Percentiles rank a stretch among this genome's conserved stretches.
phyloP scores from a whole-genome alignment of 257 asterid species.

The Solanum tacnaense region DNA sequence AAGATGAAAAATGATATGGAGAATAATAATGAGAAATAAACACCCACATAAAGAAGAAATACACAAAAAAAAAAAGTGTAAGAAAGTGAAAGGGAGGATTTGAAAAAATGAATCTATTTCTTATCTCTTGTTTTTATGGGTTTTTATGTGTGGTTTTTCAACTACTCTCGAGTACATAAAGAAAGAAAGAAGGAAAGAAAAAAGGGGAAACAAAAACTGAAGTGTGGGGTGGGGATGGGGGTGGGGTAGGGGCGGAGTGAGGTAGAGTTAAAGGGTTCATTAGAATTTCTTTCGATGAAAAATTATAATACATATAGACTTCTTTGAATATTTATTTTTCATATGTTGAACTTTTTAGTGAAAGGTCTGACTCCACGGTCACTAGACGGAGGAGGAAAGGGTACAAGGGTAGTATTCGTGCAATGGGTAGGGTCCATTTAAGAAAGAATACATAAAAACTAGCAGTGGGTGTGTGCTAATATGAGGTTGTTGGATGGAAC shows the following conservation, averaged over 20 bases:
- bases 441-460: neutral
- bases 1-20: constrained; percentile 48
- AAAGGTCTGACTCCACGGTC: rapidly evolving
- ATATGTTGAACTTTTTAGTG: neutral
- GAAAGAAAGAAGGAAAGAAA: neutral
- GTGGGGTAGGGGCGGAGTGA: too few relatives aligned
- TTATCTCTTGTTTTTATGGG: neutral
- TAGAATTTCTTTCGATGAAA: neutral
- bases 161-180: constrained; percentile 18
- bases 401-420: neutral
- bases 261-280: neutral
- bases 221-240: neutral
- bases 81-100: neutral
- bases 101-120: neutral
- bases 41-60: constrained; percentile 29
- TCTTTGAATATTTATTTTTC: neutral
- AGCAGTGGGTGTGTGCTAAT: neutral
- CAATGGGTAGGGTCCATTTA: neutral
- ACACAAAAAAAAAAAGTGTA: neutral
- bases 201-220: constrained; percentile 6
- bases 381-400: neutral
- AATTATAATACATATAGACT: neutral
- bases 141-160: neutral
- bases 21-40: neutral
- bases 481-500: neutral